Evolutionary conservation across 2,329 filamentous ascomycete species (phyloP).

Genomic region (Trichoderma brevicompactum): DNA sequence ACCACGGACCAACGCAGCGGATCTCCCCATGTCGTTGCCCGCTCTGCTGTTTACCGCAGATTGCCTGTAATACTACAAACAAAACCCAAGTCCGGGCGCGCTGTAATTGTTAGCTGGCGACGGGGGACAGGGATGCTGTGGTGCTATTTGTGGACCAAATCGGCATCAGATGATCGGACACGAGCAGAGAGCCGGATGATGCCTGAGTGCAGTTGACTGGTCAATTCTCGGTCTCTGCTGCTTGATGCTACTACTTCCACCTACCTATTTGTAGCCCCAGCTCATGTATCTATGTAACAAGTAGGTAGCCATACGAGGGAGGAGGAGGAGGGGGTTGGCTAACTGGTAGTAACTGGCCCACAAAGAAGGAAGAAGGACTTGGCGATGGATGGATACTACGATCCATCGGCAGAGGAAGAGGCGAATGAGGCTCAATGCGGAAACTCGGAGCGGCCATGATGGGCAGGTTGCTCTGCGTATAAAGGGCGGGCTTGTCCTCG

Average conservation of each 20-base stretch:
- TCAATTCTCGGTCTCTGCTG: not conserved
- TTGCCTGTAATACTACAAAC: not conserved
- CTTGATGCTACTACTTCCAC: not conserved
- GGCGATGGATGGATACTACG: constrained; percentile 21
- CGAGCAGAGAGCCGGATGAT: constrained; percentile 20
- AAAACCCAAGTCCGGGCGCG: not conserved
- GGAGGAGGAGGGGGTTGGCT: not conserved
- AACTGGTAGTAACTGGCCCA: not conserved
- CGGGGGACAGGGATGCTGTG: not conserved
- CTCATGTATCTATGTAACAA: not conserved
- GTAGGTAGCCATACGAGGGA: not conserved
- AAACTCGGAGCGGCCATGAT: not conserved
- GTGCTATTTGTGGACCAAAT: constrained; percentile 22
- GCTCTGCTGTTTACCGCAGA: not conserved
- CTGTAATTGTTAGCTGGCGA: not conserved
- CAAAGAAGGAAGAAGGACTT: constrained; percentile 20
- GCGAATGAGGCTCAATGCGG: constrained; percentile 2
- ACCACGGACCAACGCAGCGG: constrained; percentile 8
- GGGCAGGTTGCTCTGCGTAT: constrained; percentile 6
- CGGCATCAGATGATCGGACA: constrained; percentile 28
- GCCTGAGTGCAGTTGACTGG: constrained; percentile 11
- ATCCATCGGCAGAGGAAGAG: constrained; percentile 19
- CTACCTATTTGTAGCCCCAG: not conserved
- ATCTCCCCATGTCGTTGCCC: not conserved
- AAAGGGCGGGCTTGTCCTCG: constrained; percentile 12